Evolutionary conservation across 2,329 filamentous ascomycete species (phyloP), one percentile per base, ranked within the genome.

Genomic region (Seiridium unicorne): DNA sequence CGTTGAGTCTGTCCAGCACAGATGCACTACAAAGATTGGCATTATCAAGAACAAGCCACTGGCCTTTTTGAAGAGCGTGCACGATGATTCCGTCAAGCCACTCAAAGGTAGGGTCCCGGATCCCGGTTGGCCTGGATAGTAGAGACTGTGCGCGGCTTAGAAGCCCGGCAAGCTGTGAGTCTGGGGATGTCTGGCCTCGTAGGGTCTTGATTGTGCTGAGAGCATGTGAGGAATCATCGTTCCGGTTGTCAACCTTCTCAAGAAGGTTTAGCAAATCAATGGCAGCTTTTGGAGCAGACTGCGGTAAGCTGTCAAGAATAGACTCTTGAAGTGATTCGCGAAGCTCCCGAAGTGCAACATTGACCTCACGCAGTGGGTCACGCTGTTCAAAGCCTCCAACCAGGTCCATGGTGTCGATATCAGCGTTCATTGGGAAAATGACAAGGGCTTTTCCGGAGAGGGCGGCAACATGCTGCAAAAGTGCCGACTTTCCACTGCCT

Each of bases 321-420:
- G 79, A 81, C 3, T 72, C 70, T 58, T 86, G 83, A 18, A 87
- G 71, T 10, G 74, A 70, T 10, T 68, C 68, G 34, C 64, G 63
- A 3, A 80, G 64, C 35, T 69, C 68, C 34, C 79, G 73, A 5
- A 89, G 70, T 64, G 86, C 80, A n/a, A 80, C 78, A 58, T 89
- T 88, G 4, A 91, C 79, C 62, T 90, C 86, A 59, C 94, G 84
- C 56, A 90, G 82, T 31, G 91, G 87, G 71, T 99, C 95, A 18
- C 92, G 88, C 75, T 99, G 95, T 73, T 99, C 95, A 70, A 97
- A 99, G 0, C 95, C 95, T 69, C 95, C 95, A 60, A 99, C 92
- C 59, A 99, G 85, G 74, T 99, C 95, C 88, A 97, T 97, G 1
- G 94, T 93, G 73, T 99, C 95, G 49, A 97, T 91, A 68, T 99